Evolutionary conservation across 805 yeast species (phyloP), one percentile per base, ranked within the genome.

Genomic region (Metschnikowia picachoensis): DNA sequence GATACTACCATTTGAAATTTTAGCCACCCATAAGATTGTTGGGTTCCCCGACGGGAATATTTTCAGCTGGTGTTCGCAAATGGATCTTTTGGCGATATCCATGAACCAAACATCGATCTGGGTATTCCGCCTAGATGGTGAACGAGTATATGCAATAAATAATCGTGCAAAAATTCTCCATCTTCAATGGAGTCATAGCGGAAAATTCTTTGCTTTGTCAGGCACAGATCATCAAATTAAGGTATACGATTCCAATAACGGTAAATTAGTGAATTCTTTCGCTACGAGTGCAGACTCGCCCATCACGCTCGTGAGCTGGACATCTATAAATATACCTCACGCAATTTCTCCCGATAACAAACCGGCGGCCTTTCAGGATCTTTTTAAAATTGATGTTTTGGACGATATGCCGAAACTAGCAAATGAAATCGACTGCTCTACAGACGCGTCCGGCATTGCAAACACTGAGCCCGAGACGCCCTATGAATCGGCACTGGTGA

Each of bases 71-170:
- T 78, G 82, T 55, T 83, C 84, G 2, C 65, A 73, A 9, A 73
- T 79, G 71, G 77, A 77, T 50, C 67, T 79, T 30, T 51, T 83
- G 30, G 76, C 80, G 7, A 58, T 81, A 2, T 67, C 80, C 9
- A 77, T 61, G 85, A 83, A 46, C 56, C 65, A 56, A 48, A 68
- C 46, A 60, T 81, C 77, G 4, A 55, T 72, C 5, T 70, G 79
- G 67, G 72, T 82, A 9, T 78, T 75, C 51, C 72, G 87, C 39
- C 60, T 73, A 35, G 76, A 74, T 47, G 84, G 83, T 1, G 77
- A 75, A 48, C 54, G 77, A 16, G 77, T 80, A 5, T 80, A 79
- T 70, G 70, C 79, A 13, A 62, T 75, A 27, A 67, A 69, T 38
- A 62, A 70, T 41, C 61, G 61, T 42, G 60, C 68, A 9, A 58